phyloP scores from a whole-genome alignment of 306 rosid genomes.

The Geum urbanum region DNA sequence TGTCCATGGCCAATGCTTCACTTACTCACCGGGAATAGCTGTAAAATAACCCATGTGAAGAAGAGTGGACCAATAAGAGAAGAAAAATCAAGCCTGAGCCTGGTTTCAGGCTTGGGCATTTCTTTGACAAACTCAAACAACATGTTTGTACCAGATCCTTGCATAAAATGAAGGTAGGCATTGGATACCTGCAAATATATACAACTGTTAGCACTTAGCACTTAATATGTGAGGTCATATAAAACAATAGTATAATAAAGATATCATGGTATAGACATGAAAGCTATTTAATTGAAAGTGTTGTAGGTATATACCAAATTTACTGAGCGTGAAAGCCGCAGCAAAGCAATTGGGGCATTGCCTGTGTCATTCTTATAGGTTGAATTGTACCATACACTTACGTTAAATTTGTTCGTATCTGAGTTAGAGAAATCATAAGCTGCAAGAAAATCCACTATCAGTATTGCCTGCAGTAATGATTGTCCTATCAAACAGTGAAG shows the following conservation, averaged over 20 bases:
- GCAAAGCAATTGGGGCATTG: conserved; percentile 26
- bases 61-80: conserved; percentile 78
- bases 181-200: conserved; percentile 56
- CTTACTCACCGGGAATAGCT: conserved; percentile 78
- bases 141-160: conserved; percentile 61
- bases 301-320: conserved; percentile 59
- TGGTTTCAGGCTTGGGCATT: conserved; percentile 74
- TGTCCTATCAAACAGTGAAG: conserved; percentile 1
- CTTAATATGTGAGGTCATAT: too few species aligned
- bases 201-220: conserved; percentile 20
- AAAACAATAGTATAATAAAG: not conserved
- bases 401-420: conserved; percentile 45
- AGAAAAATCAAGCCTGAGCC: conserved; percentile 56
- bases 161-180: conserved; percentile 67
- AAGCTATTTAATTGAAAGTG: not conserved
- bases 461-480: conserved; percentile 4
- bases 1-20: conserved; percentile 6
- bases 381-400: conserved; percentile 86
- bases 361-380: conserved; percentile 65
- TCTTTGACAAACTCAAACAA: conserved; percentile 77
- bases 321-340: conserved; percentile 70
- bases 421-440: conserved; percentile 82
- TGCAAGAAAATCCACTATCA: conserved; percentile 34
- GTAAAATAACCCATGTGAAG: conserved; percentile 90
- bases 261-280: not conserved